phyloP scores from a whole-genome alignment of 2,329 filamentous ascomycete genomes.

The Diaporthe amygdali region DNA sequence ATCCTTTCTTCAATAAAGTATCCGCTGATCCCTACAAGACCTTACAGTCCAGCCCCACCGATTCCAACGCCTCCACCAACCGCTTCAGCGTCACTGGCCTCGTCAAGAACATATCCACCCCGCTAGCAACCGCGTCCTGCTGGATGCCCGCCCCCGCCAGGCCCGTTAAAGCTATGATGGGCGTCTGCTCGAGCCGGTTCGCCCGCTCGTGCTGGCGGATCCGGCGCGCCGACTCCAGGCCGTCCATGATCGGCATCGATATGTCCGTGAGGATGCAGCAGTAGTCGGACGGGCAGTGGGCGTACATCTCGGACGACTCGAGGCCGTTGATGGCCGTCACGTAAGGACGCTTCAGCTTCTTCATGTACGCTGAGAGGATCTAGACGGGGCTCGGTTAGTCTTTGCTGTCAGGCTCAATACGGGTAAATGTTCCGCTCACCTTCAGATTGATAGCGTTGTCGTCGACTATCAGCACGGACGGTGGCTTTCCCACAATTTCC shows the following conservation, averaged over 20 bases:
- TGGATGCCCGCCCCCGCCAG: constrained; percentile 54
- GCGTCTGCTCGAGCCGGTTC: constrained; percentile 43
- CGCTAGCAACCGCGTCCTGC: constrained; percentile 57
- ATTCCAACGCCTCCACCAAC: constrained; percentile 18
- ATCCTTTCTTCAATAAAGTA: neutral
- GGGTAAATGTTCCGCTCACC: constrained; percentile 12
- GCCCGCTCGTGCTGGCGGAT: constrained; percentile 56
- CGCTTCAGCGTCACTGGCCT: constrained; percentile 54
- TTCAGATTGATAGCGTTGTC: constrained; percentile 46
- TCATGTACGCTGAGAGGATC: constrained; percentile 40
- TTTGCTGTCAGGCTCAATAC: neutral
- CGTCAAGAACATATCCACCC: constrained; percentile 59
- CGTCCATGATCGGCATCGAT: constrained; percentile 64
- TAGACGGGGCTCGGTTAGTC: neutral
- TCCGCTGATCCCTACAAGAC: neutral
- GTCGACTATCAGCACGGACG: constrained; percentile 42
- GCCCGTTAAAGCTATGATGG: constrained; percentile 59
- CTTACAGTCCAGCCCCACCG: constrained; percentile 11
- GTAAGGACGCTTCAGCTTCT: constrained; percentile 37
- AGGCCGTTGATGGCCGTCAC: constrained; percentile 40
- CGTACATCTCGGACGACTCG: constrained; percentile 39
- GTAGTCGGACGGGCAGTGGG: constrained; percentile 30
- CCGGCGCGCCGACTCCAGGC: constrained; percentile 53
- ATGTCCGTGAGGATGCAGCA: constrained; percentile 51
- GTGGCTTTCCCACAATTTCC: neutral